Conservation (phyloP, 1,139 yeast species). For the Meyerozyma athensensis region DNA sequence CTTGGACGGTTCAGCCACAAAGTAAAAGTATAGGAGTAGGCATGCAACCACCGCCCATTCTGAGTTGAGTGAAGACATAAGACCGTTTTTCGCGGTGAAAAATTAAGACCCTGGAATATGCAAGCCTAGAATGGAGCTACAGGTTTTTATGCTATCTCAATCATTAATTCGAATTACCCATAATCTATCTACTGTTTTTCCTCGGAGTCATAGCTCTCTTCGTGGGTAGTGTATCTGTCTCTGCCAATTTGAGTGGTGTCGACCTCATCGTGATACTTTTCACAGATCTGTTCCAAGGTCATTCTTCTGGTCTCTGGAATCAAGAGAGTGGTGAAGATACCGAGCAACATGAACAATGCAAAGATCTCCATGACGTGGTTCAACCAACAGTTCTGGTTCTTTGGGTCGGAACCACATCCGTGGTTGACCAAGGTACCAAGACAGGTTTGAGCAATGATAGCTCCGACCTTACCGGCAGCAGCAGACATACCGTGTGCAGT, state of each 20-base stretch:
- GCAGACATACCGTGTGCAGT: slow-evolving; percentile 98
- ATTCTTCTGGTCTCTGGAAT: slow-evolving; percentile 88
- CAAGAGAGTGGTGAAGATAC: slow-evolving; percentile 58
- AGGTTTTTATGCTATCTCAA: not conserved
- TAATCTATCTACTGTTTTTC: slow-evolving; percentile 10
- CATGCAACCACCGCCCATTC: slow-evolving; percentile 17
- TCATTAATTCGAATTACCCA: not conserved
- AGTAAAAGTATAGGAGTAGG: slow-evolving; percentile 13
- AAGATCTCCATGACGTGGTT: slow-evolving; percentile 91
- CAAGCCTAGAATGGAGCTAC: not conserved
- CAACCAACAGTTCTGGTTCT: slow-evolving; percentile 63
- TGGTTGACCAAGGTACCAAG: slow-evolving; percentile 80
- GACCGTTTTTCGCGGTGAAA: not conserved
- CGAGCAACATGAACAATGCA: slow-evolving; percentile 84
- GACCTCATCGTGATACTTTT: slow-evolving; percentile 73
- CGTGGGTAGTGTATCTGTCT: slow-evolving; percentile 30
- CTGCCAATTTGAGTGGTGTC: slow-evolving; percentile 41
- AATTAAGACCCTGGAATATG: not conserved
- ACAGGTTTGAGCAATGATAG: slow-evolving; percentile 90
- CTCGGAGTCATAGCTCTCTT: slow-evolving; percentile 28
- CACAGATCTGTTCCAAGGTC: slow-evolving; percentile 78
- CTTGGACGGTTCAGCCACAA: slow-evolving; percentile 16
- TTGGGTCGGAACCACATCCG: slow-evolving; percentile 52
- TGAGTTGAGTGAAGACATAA: slow-evolving; percentile 7
- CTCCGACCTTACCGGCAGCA: slow-evolving; percentile 94